Evolutionary conservation across 2,329 filamentous ascomycete genomes (phyloP).

Genomic region (Fusarium bactridioides): DNA sequence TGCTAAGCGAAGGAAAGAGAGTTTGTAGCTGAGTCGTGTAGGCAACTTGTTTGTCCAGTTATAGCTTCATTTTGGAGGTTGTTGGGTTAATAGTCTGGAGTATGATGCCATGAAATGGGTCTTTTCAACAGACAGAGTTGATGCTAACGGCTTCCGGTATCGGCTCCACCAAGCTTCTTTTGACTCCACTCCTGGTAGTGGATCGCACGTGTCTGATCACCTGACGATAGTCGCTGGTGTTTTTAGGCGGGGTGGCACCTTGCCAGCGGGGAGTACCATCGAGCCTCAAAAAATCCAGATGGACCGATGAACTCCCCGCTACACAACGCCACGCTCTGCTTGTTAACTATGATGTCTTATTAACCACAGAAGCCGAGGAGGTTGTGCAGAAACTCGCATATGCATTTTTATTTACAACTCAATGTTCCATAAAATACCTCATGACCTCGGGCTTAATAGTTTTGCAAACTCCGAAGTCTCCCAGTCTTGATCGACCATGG

Average conservation of each 20-base stretch:
- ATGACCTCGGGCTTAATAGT: constrained; percentile 26
- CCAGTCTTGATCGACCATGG: background rate
- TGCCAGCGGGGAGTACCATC: background rate
- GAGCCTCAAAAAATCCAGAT: background rate
- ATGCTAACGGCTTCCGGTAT: constrained; percentile 8
- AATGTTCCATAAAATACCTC: background rate
- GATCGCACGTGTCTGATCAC: background rate
- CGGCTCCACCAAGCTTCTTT: background rate
- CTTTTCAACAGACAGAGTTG: background rate
- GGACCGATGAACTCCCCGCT: constrained; percentile 18
- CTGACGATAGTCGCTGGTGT: background rate
- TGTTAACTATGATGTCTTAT: background rate
- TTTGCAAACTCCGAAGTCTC: constrained; percentile 28
- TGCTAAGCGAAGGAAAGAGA: constrained; percentile 1
- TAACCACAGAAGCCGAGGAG: background rate
- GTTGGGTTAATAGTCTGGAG: background rate
- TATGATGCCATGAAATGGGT: constrained; percentile 7
- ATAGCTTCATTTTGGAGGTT: background rate
- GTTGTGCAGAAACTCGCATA: background rate
- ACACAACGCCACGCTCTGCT: background rate
- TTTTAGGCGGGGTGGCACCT: background rate
- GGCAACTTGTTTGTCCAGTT: background rate
- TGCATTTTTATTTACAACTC: background rate
- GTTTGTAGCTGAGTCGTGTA: constrained; percentile 13
- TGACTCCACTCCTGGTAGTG: background rate